Evolutionary conservation across 176 grass and related monocot genomes (phyloP).

Genomic region (Typha latifolia): DNA sequence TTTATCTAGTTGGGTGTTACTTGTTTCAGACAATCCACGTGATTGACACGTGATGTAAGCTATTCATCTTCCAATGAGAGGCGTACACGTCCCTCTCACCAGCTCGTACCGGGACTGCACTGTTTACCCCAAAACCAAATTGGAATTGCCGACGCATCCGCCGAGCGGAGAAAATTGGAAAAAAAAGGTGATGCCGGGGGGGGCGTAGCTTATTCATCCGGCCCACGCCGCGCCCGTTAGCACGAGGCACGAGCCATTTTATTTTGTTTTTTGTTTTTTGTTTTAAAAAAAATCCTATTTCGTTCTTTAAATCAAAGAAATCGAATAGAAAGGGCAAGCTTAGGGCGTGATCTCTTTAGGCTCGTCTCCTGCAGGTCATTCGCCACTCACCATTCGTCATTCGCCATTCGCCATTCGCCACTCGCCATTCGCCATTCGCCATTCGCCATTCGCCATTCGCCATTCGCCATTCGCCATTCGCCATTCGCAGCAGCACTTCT

Average conservation of each 20-base stretch:
- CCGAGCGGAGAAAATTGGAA: too few species aligned
- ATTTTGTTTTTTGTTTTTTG: neutral
- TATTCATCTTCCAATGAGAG: too few species aligned
- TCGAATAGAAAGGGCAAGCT: neutral
- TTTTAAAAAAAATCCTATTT: neutral
- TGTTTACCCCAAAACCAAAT: conserved; percentile 2
- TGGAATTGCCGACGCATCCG: conserved; percentile 1
- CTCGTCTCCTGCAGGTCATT: conserved; percentile 22
- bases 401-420: too few species aligned
- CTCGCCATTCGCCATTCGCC: too few species aligned
- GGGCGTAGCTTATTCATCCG: neutral
- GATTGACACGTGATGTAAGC: conserved; percentile 18
- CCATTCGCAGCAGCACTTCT: conserved; percentile 18
- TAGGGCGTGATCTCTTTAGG: neutral
- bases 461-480: conserved; percentile 47
- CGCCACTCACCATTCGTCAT: too few species aligned
- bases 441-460: too few species aligned
- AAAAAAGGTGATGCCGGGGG: neutral
- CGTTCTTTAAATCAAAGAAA: neutral
- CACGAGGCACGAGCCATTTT: too few species aligned
- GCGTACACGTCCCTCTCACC: too few species aligned
- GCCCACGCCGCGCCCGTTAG: neutral
- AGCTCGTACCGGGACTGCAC: neutral
- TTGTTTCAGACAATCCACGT: neutral
- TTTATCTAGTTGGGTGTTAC: too few species aligned